Base-by-base conservation (phyloP, 768 basidiomycete genomes). In the Mycena chlorophos region DNA sequence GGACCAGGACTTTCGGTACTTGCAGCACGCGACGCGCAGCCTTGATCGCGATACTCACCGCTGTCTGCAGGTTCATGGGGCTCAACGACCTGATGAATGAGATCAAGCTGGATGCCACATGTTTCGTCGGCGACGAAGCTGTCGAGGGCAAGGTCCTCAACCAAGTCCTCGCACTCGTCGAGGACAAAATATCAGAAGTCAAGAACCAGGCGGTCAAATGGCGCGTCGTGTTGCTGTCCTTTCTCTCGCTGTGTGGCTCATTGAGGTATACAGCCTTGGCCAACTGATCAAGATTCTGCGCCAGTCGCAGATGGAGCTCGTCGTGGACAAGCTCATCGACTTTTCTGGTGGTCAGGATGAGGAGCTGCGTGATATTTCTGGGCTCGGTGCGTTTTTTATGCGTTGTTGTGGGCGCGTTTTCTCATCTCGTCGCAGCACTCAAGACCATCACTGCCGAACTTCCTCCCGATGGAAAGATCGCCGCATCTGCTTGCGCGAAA, bases 171-270 rank as follows among this genome's bases (percentile, higher is more conserved):
- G 77, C 84, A 29, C 81, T 98, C 19, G 88, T 98, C 4, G 89
- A 91, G 67, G 97, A 99, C 74, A 89, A 88, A 72, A 98, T 95
- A 63, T 94, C 94, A 6, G 97, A 99, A 76, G 97, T 98, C 61
- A 98, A 98, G 78, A 97, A 97, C 66, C 89, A 92, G 69, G 93
- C 94, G 2, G 96, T 97, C 12, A 94, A 95, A 76, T 95, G 94
- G 96, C 91, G 63, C 51, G 81, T 68, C 29, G 46, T n/a, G 31
- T 1, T 37, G 23, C 22, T 29, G 12, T 12, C 52, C 28, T 20
- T 29, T 17, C 20, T 23, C 14, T 54, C 25, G 42, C 42, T 16
- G 17, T n/a, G 26, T 20, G 30, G n/a, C 62, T 57, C 49, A 62
- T 54, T 19, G 42, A 30, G 52, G 40, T 37, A 3, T 57, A 6